phyloP scores from a whole-genome alignment of 129 eudicot species.

The Centaurea solstitialis region DNA sequence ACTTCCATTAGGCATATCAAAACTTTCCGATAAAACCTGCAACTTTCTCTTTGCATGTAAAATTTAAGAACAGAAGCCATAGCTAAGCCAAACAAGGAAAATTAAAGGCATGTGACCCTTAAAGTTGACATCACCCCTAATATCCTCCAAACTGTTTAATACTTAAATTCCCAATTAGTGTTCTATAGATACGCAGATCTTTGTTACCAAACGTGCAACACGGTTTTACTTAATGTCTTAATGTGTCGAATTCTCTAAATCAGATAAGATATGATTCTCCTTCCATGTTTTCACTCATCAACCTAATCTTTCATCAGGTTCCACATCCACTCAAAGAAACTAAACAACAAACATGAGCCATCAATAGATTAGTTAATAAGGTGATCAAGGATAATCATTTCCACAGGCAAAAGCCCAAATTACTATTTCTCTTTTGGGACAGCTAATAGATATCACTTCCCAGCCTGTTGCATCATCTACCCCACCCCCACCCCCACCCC shows the following conservation, averaged over 20 bases:
- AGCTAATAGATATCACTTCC: neutral
- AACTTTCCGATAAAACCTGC: neutral
- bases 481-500: neutral
- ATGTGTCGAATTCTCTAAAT: neutral
- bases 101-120: neutral
- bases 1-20: neutral
- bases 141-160: neutral
- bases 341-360: neutral
- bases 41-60: neutral
- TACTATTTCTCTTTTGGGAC: neutral
- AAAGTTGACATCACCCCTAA: neutral
- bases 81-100: neutral
- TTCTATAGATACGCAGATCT: neutral
- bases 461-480: neutral
- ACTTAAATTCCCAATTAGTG: neutral
- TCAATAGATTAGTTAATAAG: neutral
- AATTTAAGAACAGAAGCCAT: neutral
- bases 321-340: neutral
- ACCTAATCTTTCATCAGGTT: neutral
- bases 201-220: neutral
- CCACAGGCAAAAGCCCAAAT: neutral
- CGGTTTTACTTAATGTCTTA: conserved; percentile 1
- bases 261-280: neutral
- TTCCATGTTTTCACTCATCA: neutral
- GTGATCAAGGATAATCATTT: neutral